phyloP scores from a whole-genome alignment of 805 yeast species.

The Kodamaea laetipori region DNA sequence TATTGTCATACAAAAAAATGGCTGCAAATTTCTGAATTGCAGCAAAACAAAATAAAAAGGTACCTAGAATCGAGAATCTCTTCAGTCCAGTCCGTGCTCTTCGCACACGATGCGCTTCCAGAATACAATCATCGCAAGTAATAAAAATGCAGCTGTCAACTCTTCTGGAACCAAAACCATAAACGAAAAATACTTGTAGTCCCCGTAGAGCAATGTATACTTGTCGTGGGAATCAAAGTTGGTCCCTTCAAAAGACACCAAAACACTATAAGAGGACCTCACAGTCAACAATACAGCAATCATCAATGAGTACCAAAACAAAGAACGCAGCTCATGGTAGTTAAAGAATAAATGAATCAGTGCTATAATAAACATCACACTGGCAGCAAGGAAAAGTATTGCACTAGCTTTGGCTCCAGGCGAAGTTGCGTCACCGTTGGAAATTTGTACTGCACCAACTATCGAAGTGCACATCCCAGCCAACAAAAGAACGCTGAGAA shows the following conservation, averaged over 20 bases:
- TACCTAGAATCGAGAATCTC: too few relatives aligned
- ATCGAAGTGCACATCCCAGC: constrained; percentile 6
- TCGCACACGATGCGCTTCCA: too few relatives aligned
- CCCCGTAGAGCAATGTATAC: constrained; percentile 9
- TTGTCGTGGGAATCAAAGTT: too few relatives aligned
- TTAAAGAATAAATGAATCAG: background rate
- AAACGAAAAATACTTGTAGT: constrained; percentile 7
- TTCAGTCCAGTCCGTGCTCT: too few relatives aligned
- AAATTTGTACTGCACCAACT: constrained; percentile 2
- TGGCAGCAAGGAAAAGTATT: constrained; percentile 2
- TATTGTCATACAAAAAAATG: too few relatives aligned
- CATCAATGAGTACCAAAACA: background rate
- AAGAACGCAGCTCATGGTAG: background rate
- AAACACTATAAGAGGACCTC: constrained; percentile 2
- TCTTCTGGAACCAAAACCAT: constrained; percentile 1
- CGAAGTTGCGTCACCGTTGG: background rate
- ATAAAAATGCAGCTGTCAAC: background rate
- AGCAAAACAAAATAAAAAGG: too few relatives aligned
- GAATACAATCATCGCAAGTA: background rate
- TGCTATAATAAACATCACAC: background rate
- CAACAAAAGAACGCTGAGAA: constrained; percentile 3
- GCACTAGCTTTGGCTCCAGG: constrained; percentile 3
- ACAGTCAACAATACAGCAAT: background rate
- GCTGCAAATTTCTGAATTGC: too few relatives aligned
- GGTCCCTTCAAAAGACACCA: constrained; percentile 7